Evolutionary conservation across 1,139 yeast species (phyloP).

Genomic region (Groenewaldozyma sp.): DNA sequence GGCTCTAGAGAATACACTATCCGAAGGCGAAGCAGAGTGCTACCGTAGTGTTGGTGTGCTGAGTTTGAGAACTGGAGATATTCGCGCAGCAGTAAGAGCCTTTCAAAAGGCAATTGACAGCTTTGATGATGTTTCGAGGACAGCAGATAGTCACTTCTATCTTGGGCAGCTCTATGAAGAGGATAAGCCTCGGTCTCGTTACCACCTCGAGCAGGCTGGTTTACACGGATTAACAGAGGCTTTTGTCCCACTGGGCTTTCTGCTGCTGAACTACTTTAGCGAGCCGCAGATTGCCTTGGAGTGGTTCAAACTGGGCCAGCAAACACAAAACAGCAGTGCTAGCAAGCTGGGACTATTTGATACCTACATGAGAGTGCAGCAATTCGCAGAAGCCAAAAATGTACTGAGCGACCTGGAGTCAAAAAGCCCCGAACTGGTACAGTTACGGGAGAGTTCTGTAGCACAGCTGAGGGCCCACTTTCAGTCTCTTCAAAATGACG

Average conservation of each 20-base stretch:
- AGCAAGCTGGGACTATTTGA: conserved; percentile 76
- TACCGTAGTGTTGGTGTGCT: conserved; percentile 61
- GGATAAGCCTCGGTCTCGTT: conserved; percentile 37
- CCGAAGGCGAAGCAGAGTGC: conserved; percentile 57
- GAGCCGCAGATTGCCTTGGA: conserved; percentile 51
- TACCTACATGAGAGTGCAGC: conserved; percentile 16
- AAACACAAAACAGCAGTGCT: conserved; percentile 44
- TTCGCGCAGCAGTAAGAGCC: conserved; percentile 38
- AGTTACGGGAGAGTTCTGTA: too few relatives aligned
- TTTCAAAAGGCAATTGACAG: conserved; percentile 48
- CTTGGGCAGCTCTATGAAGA: conserved; percentile 54
- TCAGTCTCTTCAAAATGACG: too few relatives aligned
- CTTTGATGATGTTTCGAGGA: conserved; percentile 29
- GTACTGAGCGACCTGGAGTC: too few relatives aligned
- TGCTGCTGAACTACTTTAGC: conserved; percentile 45
- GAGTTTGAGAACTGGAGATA: conserved; percentile 41
- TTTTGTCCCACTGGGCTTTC: conserved; percentile 65
- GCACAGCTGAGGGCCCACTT: too few relatives aligned
- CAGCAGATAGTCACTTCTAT: conserved; percentile 63
- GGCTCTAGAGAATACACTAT: conserved; percentile 29
- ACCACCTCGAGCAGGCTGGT: conserved; percentile 71
- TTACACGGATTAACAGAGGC: conserved; percentile 67
- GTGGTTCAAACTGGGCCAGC: conserved; percentile 80
- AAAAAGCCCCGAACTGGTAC: too few relatives aligned
- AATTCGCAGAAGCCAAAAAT: conserved; percentile 7